Evolutionary conservation across 345 rosid genomes (phyloP).

Genomic region (Sisymbrium irio): DNA sequence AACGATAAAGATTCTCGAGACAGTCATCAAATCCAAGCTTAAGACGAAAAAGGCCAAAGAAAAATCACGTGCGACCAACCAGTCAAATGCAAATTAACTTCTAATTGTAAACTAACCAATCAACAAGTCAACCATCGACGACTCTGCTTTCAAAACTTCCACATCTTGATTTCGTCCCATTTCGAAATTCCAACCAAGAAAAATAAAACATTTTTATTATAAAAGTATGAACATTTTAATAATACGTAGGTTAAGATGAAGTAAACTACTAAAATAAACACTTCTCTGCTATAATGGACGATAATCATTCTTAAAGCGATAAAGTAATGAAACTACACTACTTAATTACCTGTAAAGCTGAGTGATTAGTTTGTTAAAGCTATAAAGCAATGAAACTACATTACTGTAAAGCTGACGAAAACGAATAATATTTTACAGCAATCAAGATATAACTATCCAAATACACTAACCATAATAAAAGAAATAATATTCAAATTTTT

Average conservation of each 20-base stretch:
- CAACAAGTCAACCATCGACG: conserved; percentile 13
- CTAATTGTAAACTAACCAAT: neutral
- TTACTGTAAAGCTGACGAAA: neutral
- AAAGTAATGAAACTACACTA: neutral
- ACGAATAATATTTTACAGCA: neutral
- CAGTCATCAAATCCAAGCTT: neutral
- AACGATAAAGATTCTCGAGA: conserved; percentile 4
- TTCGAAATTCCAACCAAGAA: too few relatives aligned
- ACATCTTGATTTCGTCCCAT: conserved; percentile 1
- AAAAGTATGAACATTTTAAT: neutral
- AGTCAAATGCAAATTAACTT: neutral
- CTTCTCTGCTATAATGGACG: too few relatives aligned
- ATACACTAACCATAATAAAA: neutral
- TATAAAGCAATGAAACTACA: neutral
- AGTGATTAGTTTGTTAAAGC: neutral
- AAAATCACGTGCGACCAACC: conserved; percentile 17
- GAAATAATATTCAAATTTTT: neutral
- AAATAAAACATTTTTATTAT: neutral
- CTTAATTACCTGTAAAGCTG: neutral
- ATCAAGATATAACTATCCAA: neutral
- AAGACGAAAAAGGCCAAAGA: conserved; percentile 15
- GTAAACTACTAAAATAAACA: neutral
- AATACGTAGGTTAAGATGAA: neutral
- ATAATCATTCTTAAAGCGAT: too few relatives aligned
- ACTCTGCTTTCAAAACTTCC: neutral